phyloP scores from a whole-genome alignment of 2,329 filamentous ascomycete genomes.

The Aspergillus costaricaensis region DNA sequence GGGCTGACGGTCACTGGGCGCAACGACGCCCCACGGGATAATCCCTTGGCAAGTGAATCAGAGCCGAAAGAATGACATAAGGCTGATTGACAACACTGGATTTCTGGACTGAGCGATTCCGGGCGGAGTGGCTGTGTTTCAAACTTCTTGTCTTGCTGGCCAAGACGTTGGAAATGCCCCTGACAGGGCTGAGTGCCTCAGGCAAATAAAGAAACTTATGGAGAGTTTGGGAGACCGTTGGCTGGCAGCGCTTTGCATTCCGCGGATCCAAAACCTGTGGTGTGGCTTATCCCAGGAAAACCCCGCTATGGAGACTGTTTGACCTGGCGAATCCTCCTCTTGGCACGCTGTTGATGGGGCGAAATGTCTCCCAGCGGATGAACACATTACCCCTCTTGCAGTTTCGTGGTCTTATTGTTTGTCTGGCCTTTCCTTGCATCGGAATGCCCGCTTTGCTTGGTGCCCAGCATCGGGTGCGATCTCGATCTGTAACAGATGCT shows the following conservation, averaged over 20 bases:
- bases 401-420: neutral
- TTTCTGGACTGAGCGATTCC: neutral
- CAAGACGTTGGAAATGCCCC: neutral
- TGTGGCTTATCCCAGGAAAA: neutral
- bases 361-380: neutral
- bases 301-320: neutral
- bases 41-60: neutral
- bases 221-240: neutral
- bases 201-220: neutral
- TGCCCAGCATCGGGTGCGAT: neutral
- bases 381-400: neutral
- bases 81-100: neutral
- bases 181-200: slow-evolving; percentile 2
- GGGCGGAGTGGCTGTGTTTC: too few relatives aligned
- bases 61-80: neutral
- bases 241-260: neutral
- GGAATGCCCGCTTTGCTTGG: neutral
- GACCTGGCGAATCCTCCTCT: neutral
- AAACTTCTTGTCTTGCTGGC: too few relatives aligned
- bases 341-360: neutral
- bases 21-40: neutral
- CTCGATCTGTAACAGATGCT: too few relatives aligned
- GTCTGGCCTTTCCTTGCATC: neutral
- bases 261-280: too few relatives aligned
- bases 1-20: neutral